Conservation (phyloP, 177 flowering plant genomes). For the Vitis hybrid region DNA sequence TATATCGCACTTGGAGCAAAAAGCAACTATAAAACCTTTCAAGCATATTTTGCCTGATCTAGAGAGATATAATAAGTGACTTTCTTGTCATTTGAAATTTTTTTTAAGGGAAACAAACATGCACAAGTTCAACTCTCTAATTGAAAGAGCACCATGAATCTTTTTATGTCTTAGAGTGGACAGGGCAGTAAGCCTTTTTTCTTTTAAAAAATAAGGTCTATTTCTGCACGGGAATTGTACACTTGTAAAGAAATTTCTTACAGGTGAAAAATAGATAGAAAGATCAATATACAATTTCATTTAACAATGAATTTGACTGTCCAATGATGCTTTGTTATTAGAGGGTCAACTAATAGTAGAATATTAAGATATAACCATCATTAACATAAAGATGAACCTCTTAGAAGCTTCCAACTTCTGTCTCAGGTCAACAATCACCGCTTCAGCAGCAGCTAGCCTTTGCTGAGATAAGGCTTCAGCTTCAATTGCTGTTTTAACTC, state of each 20-base stretch:
- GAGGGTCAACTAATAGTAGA: background rate
- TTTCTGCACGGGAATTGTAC: background rate
- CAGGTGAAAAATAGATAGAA: no score
- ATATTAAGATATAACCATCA: background rate
- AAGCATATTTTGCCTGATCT: no score
- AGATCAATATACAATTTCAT: background rate
- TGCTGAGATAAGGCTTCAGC: conserved; percentile 93
- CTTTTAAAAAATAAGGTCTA: no score
- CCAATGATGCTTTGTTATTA: background rate
- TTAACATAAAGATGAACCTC: conserved; percentile 40
- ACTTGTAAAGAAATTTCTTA: background rate
- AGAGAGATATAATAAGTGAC: no score
- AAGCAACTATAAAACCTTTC: no score
- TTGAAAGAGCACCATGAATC: no score
- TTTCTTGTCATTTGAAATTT: no score
- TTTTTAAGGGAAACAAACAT: no score
- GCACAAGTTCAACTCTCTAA: no score
- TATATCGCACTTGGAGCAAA: no score
- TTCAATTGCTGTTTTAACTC: conserved; percentile 89
- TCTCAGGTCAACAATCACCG: conserved; percentile 86
- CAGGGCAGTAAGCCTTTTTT: no score
- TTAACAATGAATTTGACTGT: background rate
- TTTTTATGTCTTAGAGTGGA: no score
- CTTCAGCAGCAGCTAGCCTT: conserved; percentile 90
- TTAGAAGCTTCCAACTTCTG: conserved; percentile 65